These are phyloP conservation scores for Penicillium chermesinum DNA, from an alignment of 495 filamentous ascomycete genomes.

Conservation along the genomic window DNA sequence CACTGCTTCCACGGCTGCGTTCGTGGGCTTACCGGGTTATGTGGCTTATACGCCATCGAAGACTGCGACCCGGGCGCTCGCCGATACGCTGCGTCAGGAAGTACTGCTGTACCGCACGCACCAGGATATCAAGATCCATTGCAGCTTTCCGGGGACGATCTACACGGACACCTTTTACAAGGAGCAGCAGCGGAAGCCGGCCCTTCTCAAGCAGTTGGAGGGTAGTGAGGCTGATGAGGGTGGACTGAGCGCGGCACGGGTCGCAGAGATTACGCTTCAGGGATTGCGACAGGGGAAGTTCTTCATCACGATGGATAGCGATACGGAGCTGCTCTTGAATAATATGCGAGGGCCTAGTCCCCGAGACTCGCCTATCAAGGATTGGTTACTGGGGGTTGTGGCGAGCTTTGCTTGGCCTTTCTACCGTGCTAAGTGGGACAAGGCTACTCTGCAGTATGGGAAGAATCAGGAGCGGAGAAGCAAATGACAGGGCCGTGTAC, in stretches of 20 bases:
- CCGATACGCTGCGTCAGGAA: slow-evolving; percentile 37
- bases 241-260: neutral
- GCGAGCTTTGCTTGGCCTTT: neutral
- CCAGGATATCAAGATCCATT: neutral
- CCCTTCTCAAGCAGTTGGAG: neutral
- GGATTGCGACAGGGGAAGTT: neutral
- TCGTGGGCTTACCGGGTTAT: slow-evolving; percentile 35
- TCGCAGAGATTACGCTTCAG: neutral
- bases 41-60: slow-evolving; percentile 34
- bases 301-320: neutral
- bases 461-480: neutral
- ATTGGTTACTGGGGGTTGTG: neutral
- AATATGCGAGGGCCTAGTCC: neutral
- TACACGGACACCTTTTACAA: neutral
- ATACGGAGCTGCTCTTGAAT: neutral
- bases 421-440: neutral
- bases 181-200: neutral
- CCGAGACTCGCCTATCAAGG: neutral
- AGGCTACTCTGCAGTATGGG: neutral
- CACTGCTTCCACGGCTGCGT: slow-evolving; percentile 30
- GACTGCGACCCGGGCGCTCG: slow-evolving; percentile 31
- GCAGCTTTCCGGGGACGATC: neutral
- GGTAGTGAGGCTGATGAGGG: neutral
- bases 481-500: no score
- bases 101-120: slow-evolving; percentile 18